Evolutionary conservation across 164 flowering plant species (phyloP).

Genomic region (Magnolia sinica): DNA sequence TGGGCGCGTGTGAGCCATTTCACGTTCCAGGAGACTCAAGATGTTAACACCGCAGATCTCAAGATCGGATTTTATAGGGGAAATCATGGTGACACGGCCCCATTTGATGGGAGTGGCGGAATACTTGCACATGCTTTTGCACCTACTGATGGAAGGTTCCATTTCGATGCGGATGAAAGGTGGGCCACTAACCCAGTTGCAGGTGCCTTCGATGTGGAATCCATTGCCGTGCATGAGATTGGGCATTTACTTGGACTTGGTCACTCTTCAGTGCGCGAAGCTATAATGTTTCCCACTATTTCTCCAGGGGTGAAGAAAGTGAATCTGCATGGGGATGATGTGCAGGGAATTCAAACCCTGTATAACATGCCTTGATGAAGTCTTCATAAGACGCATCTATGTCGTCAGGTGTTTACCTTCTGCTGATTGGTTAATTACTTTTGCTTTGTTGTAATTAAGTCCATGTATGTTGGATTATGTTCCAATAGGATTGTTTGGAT

Average conservation of each 20-base stretch:
- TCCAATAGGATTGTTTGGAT: too few species aligned
- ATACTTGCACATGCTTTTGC: constrained; percentile 28
- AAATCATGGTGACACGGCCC: constrained; percentile 18
- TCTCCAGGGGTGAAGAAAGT: constrained; percentile 6
- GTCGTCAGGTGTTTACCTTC: too few species aligned
- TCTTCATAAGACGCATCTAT: too few species aligned
- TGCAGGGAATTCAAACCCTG: constrained; percentile 13
- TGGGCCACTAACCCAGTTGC: constrained; percentile 8
- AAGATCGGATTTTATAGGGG: constrained; percentile 10
- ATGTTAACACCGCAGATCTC: constrained; percentile 32
- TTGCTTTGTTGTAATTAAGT: too few species aligned
- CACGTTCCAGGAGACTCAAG: constrained; percentile 29
- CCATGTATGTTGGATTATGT: too few species aligned
- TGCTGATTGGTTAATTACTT: too few species aligned
- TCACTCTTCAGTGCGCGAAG: constrained; percentile 11
- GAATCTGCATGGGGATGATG: constrained; percentile 17
- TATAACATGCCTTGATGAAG: too few species aligned
- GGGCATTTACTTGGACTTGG: constrained; percentile 29
- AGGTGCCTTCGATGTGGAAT: constrained; percentile 25
- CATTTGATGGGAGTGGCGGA: constrained; percentile 27
- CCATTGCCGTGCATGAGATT: constrained; percentile 47
- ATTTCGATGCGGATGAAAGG: constrained; percentile 22
- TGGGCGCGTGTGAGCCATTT: constrained; percentile 59
- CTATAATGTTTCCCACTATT: constrained; percentile 23
- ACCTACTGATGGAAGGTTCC: constrained; percentile 26